Conservation (phyloP, 768 basidiomycete genomes). For the Lentinus tigrinus region DNA sequence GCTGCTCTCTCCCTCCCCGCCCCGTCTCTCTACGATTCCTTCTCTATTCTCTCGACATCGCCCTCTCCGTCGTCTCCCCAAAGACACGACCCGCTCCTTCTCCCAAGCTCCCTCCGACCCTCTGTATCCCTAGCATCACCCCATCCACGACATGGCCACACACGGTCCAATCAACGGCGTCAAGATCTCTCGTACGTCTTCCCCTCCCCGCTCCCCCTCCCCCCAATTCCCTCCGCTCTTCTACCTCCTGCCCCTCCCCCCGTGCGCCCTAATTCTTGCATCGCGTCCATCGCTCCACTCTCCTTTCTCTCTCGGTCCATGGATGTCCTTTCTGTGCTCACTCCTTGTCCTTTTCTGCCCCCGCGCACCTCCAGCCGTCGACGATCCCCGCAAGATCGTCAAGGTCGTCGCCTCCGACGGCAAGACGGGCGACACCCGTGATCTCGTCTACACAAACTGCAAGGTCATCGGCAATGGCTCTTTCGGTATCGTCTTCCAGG, state of each 20-base stretch:
- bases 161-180: constrained; percentile 86
- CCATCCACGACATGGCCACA: constrained; percentile 51
- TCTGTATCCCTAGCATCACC: constrained; percentile 27
- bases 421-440: constrained; percentile 84
- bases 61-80: neutral
- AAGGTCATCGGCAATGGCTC: constrained; percentile 99
- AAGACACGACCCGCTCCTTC: constrained; percentile 10
- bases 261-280: constrained; percentile 9
- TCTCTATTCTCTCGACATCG: neutral
- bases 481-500: constrained; percentile 98
- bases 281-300: constrained; percentile 16
- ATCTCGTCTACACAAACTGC: constrained; percentile 94
- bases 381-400: constrained; percentile 96
- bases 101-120: constrained; percentile 5
- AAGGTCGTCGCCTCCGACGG: constrained; percentile 95
- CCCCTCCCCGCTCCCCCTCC: neutral
- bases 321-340: constrained; percentile 13
- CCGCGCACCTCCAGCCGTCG: constrained; percentile 54
- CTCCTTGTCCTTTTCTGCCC: neutral
- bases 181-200: constrained; percentile 76
- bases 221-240: constrained; percentile 8
- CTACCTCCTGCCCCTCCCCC: constrained; percentile 14
- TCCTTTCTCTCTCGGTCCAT: constrained; percentile 17
- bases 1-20: neutral
- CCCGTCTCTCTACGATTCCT: neutral